phyloP scores from a whole-genome alignment of 495 filamentous ascomycete genomes.

The Margaritispora aquatica region DNA sequence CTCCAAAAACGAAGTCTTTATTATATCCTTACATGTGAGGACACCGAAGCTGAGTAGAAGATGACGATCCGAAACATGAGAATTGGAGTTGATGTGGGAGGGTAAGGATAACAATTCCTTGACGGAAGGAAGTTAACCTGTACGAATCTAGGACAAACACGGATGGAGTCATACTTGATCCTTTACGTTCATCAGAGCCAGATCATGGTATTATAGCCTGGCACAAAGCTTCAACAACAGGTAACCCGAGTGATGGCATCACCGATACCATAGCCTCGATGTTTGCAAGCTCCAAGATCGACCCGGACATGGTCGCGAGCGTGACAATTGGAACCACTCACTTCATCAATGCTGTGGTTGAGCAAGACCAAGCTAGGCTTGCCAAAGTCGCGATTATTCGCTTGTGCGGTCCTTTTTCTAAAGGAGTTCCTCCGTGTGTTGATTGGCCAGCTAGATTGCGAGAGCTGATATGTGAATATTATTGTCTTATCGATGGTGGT shows the following conservation, averaged over 20 bases:
- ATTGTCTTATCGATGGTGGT: slow-evolving; percentile 31
- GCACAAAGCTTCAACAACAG: slow-evolving; percentile 50
- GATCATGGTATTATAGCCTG: slow-evolving; percentile 44
- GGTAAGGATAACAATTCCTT: too few species aligned
- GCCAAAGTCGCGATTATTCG: slow-evolving; percentile 39
- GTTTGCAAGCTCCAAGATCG: slow-evolving; percentile 33
- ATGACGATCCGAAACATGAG: slow-evolving; percentile 8
- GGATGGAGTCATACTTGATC: slow-evolving; percentile 52
- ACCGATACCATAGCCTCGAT: slow-evolving; percentile 39
- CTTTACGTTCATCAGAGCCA: slow-evolving; percentile 25
- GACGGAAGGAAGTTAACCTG: too few species aligned
- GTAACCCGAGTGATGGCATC: slow-evolving; percentile 48
- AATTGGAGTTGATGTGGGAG: slow-evolving; percentile 17
- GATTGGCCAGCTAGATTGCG: slow-evolving; percentile 32
- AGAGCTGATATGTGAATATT: slow-evolving; percentile 26
- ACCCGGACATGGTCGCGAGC: slow-evolving; percentile 37
- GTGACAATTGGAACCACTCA: slow-evolving; percentile 37
- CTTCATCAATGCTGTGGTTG: slow-evolving; percentile 45
- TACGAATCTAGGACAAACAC: slow-evolving; percentile 51
- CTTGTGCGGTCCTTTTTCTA: slow-evolving; percentile 35
- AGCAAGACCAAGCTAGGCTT: slow-evolving; percentile 34
- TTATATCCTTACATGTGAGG: not conserved
- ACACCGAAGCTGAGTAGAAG: not conserved
- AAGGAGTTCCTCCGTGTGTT: slow-evolving; percentile 37
- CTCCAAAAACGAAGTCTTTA: too few species aligned